Conservation (phyloP, 805 yeast genomes). For the Scheffersomyces ergatensis region DNA sequence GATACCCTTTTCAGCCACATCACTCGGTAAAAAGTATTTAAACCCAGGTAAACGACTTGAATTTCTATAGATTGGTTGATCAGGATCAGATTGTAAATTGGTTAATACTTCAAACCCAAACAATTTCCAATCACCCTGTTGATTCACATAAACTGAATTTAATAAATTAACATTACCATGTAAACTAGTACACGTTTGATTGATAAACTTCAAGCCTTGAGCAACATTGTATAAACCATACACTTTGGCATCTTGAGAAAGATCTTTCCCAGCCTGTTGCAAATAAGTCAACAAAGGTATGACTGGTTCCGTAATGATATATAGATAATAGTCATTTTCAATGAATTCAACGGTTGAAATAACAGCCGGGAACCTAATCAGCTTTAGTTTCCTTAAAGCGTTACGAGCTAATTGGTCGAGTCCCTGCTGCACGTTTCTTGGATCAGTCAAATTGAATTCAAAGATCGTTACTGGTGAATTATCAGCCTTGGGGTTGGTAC, state of each 20-base stretch:
- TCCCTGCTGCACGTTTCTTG: conserved; percentile 16
- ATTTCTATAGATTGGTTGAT: conserved; percentile 39
- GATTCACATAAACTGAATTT: conserved; percentile 60
- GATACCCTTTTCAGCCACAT: conserved; percentile 45
- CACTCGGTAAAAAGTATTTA: conserved; percentile 43
- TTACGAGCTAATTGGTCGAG: conserved; percentile 32
- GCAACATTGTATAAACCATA: conserved; percentile 59
- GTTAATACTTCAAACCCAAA: conserved; percentile 77
- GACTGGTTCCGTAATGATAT: conserved; percentile 68
- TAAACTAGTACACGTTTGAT: conserved; percentile 54
- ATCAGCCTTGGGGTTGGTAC: conserved; percentile 51
- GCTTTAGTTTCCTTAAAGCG: conserved; percentile 44
- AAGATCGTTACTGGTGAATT: conserved; percentile 59
- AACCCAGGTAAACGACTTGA: conserved; percentile 21
- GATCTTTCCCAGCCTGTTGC: conserved; percentile 14
- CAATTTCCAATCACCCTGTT: conserved; percentile 77
- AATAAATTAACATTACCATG: conserved; percentile 58
- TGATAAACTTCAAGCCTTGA: conserved; percentile 54
- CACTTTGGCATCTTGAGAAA: conserved; percentile 36
- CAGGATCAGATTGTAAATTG: conserved; percentile 44
- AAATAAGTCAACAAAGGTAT: conserved; percentile 46
- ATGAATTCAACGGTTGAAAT: conserved; percentile 60
- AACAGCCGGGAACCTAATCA: conserved; percentile 69
- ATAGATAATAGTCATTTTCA: conserved; percentile 55
- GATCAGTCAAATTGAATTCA: conserved; percentile 51